Base-by-base conservation (phyloP, 1,284 basidiomycete species). In the Retiboletus flavoniger region DNA sequence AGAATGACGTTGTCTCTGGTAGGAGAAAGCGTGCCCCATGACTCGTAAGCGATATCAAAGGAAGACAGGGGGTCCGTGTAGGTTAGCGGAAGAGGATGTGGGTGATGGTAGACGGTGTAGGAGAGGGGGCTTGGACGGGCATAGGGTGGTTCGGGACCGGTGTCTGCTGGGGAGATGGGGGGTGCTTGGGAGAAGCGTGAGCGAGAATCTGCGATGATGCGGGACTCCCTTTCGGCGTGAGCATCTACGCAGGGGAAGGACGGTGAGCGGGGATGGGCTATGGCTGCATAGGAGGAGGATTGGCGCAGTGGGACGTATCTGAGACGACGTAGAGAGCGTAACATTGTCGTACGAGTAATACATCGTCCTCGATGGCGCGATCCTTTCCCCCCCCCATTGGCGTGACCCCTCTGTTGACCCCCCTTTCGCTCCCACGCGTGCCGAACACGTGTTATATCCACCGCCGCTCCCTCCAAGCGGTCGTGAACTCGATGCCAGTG, bases 41-140 rank as follows among this genome's bases (percentile, higher is more conserved):
- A 95, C 75, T 99, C 96, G 79, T 99, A 99, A 1, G 97, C 97
- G 51, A 99, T 79, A 59, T 93, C 83, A 64, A 94, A 93, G 16
- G 82, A 75, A 0, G 91, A 86, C 0, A 99, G 78, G 1, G 85
- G 75, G 0, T 79, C 70, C 0, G 85, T 77, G 74, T 98, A 98
- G 13, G 85, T 78, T 13, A 99, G 81, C 0, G 81, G 78, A 26
- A 98, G 78, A 0, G 89, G 82, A 1, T 72, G 63, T 0, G 73
- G 58, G 60, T 90, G 85, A 57, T 82, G 82, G 65, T 87, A 94
- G 26, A 79, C 69, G 39, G 78, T 73, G 75, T 91, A 92, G 0
- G 85, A 81, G 10, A 78, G 72, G 1, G 89, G 89, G 51, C 75
- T 85, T 0, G 89, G 89, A 14, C 89, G 81, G 0, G 86, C 85